phyloP scores from a whole-genome alignment of 371 early-diverging fungal genomes.

The Actinomortierella wolfii region DNA sequence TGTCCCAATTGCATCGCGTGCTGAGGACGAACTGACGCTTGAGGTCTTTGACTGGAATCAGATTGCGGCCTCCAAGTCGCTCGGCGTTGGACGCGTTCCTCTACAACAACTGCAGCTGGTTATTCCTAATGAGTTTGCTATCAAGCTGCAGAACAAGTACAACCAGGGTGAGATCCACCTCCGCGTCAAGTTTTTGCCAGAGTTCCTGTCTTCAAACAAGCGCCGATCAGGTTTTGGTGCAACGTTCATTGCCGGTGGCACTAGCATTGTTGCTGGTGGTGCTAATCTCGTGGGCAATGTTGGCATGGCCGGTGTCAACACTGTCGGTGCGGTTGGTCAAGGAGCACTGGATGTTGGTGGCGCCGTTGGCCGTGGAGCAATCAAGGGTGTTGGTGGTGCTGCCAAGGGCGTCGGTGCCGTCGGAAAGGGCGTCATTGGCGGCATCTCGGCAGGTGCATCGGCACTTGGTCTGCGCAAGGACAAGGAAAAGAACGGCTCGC shows the following conservation, averaged over 20 bases:
- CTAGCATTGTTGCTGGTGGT: constrained; percentile 46
- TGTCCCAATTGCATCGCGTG: constrained; percentile 66
- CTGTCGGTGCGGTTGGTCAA: constrained; percentile 45
- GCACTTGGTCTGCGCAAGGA: constrained; percentile 47
- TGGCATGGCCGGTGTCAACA: constrained; percentile 34
- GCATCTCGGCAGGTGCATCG: constrained; percentile 37
- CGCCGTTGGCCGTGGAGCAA: constrained; percentile 52
- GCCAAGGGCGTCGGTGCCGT: constrained; percentile 50
- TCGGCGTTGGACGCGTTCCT: constrained; percentile 53
- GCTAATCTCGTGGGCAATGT: constrained; percentile 40
- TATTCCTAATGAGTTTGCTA: constrained; percentile 31
- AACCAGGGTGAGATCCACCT: constrained; percentile 46
- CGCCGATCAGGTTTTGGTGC: constrained; percentile 31
- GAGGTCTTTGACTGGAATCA: constrained; percentile 89
- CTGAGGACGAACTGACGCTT: constrained; percentile 61
- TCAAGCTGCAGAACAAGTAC: constrained; percentile 48
- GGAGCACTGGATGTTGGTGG: constrained; percentile 50
- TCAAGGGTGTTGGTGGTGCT: constrained; percentile 59
- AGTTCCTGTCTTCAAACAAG: constrained; percentile 34
- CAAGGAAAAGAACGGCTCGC: constrained; percentile 42
- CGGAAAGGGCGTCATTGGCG: constrained; percentile 53
- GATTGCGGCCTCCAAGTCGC: constrained; percentile 60
- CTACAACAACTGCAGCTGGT: constrained; percentile 41
- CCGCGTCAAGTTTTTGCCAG: constrained; percentile 41
- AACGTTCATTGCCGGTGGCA: constrained; percentile 47